Conservation (phyloP, 768 basidiomycete genomes). For the Lentinula lateritia region DNA sequence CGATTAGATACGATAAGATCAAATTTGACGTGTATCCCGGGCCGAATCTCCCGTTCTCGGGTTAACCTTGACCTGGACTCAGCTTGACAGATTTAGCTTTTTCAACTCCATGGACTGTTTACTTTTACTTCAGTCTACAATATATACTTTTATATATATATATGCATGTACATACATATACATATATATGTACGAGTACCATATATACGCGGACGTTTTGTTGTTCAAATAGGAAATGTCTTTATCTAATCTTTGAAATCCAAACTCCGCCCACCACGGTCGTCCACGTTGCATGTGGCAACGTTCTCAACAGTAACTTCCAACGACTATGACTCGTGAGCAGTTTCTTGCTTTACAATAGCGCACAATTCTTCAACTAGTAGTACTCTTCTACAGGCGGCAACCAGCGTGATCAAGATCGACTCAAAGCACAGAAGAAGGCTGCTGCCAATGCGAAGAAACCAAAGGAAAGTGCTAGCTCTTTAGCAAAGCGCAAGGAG, state of each 20-base stretch:
- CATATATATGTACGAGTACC: background rate
- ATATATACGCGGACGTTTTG: background rate
- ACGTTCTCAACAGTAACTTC: background rate
- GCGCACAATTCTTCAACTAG: constrained; percentile 7
- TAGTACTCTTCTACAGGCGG: constrained; percentile 48
- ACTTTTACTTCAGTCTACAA: too few relatives aligned
- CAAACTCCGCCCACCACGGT: background rate
- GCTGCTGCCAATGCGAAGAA: constrained; percentile 47
- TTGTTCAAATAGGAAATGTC: background rate
- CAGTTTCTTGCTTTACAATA: constrained; percentile 12
- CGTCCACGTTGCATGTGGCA: background rate
- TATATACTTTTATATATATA: too few relatives aligned
- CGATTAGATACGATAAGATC: background rate
- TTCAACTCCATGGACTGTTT: background rate
- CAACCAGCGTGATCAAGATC: constrained; percentile 77
- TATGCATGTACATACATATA: too few relatives aligned
- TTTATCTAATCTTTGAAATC: background rate
- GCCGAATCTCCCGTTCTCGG: background rate
- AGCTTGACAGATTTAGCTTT: background rate
- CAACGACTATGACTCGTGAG: constrained; percentile 48
- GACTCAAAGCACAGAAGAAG: constrained; percentile 72
- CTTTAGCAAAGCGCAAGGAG: constrained; percentile 68
- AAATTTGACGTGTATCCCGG: background rate
- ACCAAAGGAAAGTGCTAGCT: constrained; percentile 62
- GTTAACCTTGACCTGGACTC: background rate